These are phyloP conservation scores for Isatis lusitanica DNA, from an alignment of 441 rosid genomes.

Conservation along the genomic window DNA sequence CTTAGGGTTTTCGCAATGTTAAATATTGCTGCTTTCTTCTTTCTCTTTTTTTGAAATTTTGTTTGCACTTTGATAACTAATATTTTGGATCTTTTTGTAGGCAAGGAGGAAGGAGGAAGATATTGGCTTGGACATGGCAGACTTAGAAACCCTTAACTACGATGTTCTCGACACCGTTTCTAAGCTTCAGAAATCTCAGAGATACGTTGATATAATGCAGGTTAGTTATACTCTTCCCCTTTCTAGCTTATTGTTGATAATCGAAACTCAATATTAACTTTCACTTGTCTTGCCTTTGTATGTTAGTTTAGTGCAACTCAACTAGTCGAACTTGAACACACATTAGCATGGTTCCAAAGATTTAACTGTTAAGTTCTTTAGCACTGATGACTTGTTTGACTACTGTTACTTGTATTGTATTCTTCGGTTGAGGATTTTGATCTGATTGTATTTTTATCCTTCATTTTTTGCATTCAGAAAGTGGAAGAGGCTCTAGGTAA, in stretches of 20 bases:
- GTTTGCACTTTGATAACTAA: no score
- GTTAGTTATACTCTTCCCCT: conserved; percentile 36
- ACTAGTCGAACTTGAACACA: neutral
- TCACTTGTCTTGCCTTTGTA: neutral
- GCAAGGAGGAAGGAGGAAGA: neutral
- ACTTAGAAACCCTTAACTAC: conserved; percentile 4
- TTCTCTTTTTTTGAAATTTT: no score
- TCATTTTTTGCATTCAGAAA: conserved; percentile 50
- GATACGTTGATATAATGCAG: conserved; percentile 21
- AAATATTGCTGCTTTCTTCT: no score
- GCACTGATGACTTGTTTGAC: neutral
- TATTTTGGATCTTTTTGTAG: no score
- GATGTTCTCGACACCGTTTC: conserved; percentile 3
- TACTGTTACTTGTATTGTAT: neutral
- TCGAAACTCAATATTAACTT: neutral
- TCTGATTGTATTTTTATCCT: neutral
- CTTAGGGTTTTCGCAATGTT: no score
- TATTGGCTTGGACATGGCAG: conserved; percentile 2
- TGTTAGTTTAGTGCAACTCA: neutral
- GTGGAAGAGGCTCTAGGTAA: conserved; percentile 76
- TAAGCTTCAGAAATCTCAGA: conserved; percentile 16
- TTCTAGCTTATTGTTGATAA: neutral
- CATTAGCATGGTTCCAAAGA: neutral
- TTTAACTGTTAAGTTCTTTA: neutral
- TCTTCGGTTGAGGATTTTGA: neutral